A percentile compares a stretch with the other conserved stretches of the same genome.
These are phyloP conservation scores for Pythium guiyangense DNA, from an alignment of 352 stramenopile genomes.

Conservation along the genomic window DNA sequence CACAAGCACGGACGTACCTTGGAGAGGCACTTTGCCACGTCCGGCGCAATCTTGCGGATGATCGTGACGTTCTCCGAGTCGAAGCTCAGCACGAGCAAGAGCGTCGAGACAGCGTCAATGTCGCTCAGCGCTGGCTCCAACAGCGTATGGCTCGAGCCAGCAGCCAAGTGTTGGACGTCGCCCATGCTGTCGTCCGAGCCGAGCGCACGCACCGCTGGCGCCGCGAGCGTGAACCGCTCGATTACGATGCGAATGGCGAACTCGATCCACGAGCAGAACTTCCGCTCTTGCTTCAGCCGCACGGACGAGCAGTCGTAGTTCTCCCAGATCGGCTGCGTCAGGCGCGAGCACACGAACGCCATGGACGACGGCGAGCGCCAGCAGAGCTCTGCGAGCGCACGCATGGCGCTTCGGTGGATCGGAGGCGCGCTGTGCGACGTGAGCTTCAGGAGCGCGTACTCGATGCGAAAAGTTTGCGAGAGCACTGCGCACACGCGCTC, in stretches of 20 bases:
- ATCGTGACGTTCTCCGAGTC: neutral
- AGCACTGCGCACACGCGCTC: neutral
- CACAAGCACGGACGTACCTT: conserved; percentile 1
- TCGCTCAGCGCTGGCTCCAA: neutral
- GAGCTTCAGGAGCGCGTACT: conserved; percentile 11
- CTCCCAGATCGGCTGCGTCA: conserved; percentile 16
- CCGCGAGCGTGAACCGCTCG: conserved; percentile 6
- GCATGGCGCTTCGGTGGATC: conserved; percentile 9
- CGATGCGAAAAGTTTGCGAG: conserved; percentile 10
- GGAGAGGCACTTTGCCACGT: neutral
- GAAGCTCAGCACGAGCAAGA: conserved; percentile 6
- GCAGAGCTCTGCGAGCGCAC: conserved; percentile 11
- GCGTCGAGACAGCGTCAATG: conserved; percentile 1
- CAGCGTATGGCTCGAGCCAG: neutral
- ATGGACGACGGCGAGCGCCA: conserved; percentile 12
- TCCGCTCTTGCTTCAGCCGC: conserved; percentile 7
- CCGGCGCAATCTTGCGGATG: neutral
- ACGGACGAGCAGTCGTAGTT: conserved; percentile 8
- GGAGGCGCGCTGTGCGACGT: conserved; percentile 6
- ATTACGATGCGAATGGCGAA: neutral
- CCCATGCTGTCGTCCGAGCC: neutral
- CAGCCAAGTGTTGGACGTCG: neutral
- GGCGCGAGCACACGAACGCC: conserved; percentile 11
- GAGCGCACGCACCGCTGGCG: neutral
- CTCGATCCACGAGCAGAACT: conserved; percentile 9